Base-by-base conservation (phyloP, 1,139 yeast species). In the Yarrowia galli region DNA sequence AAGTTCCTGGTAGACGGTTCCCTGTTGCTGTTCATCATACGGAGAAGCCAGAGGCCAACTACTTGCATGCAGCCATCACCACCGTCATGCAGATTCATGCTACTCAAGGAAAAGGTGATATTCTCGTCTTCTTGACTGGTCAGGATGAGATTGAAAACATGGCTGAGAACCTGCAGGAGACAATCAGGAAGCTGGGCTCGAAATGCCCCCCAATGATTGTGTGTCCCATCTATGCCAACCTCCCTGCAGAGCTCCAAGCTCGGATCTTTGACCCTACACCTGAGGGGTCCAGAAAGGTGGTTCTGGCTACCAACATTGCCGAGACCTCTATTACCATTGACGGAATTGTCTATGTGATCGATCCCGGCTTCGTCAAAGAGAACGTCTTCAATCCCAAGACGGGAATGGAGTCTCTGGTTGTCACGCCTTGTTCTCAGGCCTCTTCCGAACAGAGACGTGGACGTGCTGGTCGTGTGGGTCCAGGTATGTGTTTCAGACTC, bases 381-480 rank as follows among this genome's bases (percentile, higher is more conserved):
- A 92, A 91, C 73, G 87, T 87, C 0, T 93, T 84, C 77, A 91
- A 91, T 74, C 89, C 97, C 0, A 79, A 87, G 10, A 87, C 95
- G 0, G 97, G 97, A 1, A 91, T 95, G 93, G 98, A 93, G 73
- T 88, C 92, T 69, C 82, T 96, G 70, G 89, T 89, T 16, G 92
- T 92, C 0, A 87, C 87, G 0, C 95, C 97, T 0, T 92, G 97
- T 72, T 93, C 98, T 0, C 84, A 89, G 70, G 99, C 99, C 0
- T 91, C 97, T 43, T 98, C 98, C 0, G 93, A 92, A 72, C 99
- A 95, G 79, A 81, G 99, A 70, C 96, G 97, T 0, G 99, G 99
- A 68, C 85, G 99, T 79, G 99, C 98, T 0, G 99, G 99, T 9
- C 87, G 99, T 80, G 91, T 92, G 7, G 97, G 97, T 0, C 97